These are phyloP conservation scores for Fusarium burgessii DNA, from an alignment of 2,329 filamentous ascomycete species.

Conservation along the genomic window DNA sequence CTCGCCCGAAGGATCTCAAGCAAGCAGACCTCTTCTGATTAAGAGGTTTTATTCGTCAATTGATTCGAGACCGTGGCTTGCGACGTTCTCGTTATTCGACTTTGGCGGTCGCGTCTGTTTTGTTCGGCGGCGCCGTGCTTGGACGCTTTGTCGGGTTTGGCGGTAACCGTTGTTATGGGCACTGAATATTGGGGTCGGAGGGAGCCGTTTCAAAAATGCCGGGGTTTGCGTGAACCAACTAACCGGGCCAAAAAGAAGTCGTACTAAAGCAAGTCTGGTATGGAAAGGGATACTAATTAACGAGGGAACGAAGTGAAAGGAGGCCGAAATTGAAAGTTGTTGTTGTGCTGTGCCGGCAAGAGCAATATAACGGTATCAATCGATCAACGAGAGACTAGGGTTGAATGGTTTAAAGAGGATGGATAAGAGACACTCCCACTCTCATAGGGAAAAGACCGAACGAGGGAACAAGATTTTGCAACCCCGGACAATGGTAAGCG, in stretches of 20 bases:
- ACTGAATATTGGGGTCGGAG: conserved; percentile 41
- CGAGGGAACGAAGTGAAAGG: conserved; percentile 41
- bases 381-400: conserved; percentile 45
- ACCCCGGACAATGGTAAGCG: conserved; percentile 28
- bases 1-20: conserved; percentile 21
- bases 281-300: conserved; percentile 39
- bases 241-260: conserved; percentile 32
- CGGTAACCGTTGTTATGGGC: conserved; percentile 40
- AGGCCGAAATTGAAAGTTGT: conserved; percentile 13
- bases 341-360: conserved; percentile 13
- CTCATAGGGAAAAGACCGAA: conserved; percentile 25
- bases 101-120: conserved; percentile 36
- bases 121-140: conserved; percentile 30
- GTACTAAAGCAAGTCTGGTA: conserved; percentile 40
- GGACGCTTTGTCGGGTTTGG: conserved; percentile 25
- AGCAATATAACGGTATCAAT: conserved; percentile 27
- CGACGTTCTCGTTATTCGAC: conserved; percentile 21
- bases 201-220: conserved; percentile 47
- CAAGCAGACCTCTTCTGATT: neutral
- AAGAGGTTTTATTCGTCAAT: neutral
- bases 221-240: conserved; percentile 40
- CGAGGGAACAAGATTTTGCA: conserved; percentile 36
- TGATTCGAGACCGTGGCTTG: conserved; percentile 17
- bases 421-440: conserved; percentile 9
- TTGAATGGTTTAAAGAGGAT: conserved; percentile 9